Percentiles rank a stretch among this genome's conserved stretches.
Evolutionary conservation across 78 protist genomes (phyloP).

Genomic region (Cavenderia fasciculata): DNA sequence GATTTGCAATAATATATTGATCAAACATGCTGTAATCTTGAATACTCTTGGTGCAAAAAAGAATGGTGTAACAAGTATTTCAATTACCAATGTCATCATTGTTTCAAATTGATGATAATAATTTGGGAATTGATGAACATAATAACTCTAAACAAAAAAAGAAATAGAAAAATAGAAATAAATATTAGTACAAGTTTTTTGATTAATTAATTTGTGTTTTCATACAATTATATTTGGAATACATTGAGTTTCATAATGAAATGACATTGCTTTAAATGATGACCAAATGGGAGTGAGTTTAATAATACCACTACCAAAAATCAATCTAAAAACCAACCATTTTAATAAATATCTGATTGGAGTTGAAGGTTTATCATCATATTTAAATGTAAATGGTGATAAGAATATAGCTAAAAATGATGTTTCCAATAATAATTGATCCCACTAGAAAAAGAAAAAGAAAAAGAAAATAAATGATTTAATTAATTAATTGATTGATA

Average conservation of each 20-base stretch:
- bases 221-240: constrained; percentile 80
- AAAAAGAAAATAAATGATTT: background rate
- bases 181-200: background rate
- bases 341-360: constrained; percentile 65
- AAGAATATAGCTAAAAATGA: constrained; percentile 45
- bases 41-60: constrained; percentile 44
- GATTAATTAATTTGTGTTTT: too few species aligned
- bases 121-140: constrained; percentile 61
- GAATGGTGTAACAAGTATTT: constrained; percentile 46
- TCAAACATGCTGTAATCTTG: constrained; percentile 16
- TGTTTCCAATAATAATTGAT: constrained; percentile 53
- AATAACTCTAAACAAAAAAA: constrained; percentile 33
- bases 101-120: constrained; percentile 47
- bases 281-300: constrained; percentile 84
- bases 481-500: background rate
- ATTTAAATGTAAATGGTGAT: constrained; percentile 55
- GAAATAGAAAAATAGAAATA: background rate
- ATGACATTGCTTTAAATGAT: constrained; percentile 75
- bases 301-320: constrained; percentile 74
- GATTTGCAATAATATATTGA: constrained; percentile 30
- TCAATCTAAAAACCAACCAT: constrained; percentile 70
- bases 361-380: constrained; percentile 45
- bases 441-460: constrained; percentile 16
- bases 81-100: constrained; percentile 40
- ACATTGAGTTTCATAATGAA: constrained; percentile 84